phyloP scores from a whole-genome alignment of 768 basidiomycete species.

The Rossbeevera mucosa region DNA sequence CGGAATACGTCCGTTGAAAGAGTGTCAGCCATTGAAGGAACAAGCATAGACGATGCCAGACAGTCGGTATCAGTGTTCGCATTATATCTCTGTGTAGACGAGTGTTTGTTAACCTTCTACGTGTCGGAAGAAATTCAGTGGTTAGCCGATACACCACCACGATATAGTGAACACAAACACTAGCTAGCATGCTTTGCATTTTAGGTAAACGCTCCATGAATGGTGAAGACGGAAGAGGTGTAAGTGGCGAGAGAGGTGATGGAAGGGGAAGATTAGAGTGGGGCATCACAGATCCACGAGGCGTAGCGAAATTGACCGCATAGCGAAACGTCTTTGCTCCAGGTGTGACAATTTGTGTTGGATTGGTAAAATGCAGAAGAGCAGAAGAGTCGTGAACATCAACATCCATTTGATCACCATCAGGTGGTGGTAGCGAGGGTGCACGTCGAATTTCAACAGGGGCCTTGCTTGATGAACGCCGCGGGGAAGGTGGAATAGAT shows the following conservation, averaged over 20 bases:
- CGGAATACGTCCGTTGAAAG: constrained; percentile 1
- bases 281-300: constrained; percentile 7
- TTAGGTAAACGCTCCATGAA: constrained; percentile 7
- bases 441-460: constrained; percentile 24
- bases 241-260: constrained; percentile 41
- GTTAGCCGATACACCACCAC: background rate
- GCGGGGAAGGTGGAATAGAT: constrained; percentile 23
- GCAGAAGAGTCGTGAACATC: constrained; percentile 14
- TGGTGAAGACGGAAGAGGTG: constrained; percentile 50
- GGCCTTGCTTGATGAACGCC: constrained; percentile 21
- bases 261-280: background rate
- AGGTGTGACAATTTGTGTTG: constrained; percentile 5
- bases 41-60: background rate
- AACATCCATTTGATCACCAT: constrained; percentile 23
- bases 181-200: constrained; percentile 11
- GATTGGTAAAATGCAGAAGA: constrained; percentile 23
- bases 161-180: constrained; percentile 16
- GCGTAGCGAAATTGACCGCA: constrained; percentile 30
- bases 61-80: background rate
- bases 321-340: constrained; percentile 14
- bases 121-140: background rate
- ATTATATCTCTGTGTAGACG: background rate
- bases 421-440: constrained; percentile 19
- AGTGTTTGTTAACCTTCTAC: constrained; percentile 3
- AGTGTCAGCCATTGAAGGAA: constrained; percentile 2